Evolutionary conservation across 345 rosid genomes (phyloP), one percentile per base, ranked within the genome.

Genomic region (Microcos paniculata): DNA sequence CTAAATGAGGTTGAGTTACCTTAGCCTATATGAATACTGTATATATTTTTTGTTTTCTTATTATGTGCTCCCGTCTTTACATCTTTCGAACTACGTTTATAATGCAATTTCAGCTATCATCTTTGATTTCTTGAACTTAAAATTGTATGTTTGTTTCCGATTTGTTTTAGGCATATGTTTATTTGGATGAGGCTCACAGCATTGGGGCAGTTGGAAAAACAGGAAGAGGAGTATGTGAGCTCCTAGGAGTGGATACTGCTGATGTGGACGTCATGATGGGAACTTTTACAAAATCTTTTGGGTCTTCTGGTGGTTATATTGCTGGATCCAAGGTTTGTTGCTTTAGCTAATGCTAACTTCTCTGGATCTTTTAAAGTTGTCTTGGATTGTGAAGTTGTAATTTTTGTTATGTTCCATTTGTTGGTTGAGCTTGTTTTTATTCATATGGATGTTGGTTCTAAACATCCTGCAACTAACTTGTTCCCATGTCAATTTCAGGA

Each of bases 261-360:
- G 97, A 93, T 78, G 92, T 96, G 75, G 99, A 96, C 84, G 48
- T 96, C 71, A 96, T 96, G 99, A 96, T 96, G 99, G 98, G 99
- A 89, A 96, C 97, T 80, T 96, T 96, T 82, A 87, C 98, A 1
- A 96, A 96, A 82, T 93, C 99, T n/a, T 96, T 96, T 73, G 99
- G 97, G 40, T 96, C 99, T 51, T 93, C 91, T 80, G 99, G 99
- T 74, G 99, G 99, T 66, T 96, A 93, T 76, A 90, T 93, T 88
- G 96, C 97, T 55, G 98, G 95, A 75, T 96, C 97, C 53, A 89
- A 93, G 98, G 99, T 96, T 71, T 71, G 75, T 57, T 40, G 81
- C 70, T 43, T 68, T 53, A 65, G 40, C 55, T 12, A 56, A 58
- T 8, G 67, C 13, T 42, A 45, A 18, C 28, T 61, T 45, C 18